Evolutionary conservation across 2,329 filamentous ascomycete species (phyloP).

Genomic region (Emergomyces orientalis): DNA sequence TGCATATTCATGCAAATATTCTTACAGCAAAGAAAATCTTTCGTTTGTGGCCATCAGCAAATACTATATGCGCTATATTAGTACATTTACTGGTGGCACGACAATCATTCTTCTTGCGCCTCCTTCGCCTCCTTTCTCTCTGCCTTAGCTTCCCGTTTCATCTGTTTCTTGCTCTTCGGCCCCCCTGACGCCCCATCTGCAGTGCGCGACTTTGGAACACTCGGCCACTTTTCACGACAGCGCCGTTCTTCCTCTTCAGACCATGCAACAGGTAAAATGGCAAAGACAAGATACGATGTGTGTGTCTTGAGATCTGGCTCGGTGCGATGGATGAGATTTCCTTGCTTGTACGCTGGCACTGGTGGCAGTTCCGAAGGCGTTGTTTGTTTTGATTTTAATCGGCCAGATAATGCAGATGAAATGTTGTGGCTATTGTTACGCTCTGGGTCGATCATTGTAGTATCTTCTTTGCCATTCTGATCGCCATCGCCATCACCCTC

Average conservation of each 20-base stretch:
- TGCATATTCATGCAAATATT: not conserved
- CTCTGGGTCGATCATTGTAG: not conserved
- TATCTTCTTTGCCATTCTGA: not conserved
- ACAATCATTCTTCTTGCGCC: not conserved
- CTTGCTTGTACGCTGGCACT: constrained; percentile 58
- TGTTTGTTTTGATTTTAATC: not conserved
- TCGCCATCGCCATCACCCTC: not conserved
- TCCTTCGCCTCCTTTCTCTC: constrained; percentile 16
- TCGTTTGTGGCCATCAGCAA: not conserved
- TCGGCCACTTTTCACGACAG: constrained; percentile 56
- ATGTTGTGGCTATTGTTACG: constrained; percentile 4
- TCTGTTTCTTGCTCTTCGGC: constrained; percentile 32
- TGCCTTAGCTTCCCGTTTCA: constrained; percentile 39
- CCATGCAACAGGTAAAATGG: constrained; percentile 80
- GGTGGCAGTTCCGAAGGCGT: constrained; percentile 10
- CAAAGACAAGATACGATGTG: constrained; percentile 95
- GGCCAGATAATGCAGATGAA: constrained; percentile 5
- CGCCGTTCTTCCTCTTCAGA: constrained; percentile 67
- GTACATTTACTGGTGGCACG: not conserved
- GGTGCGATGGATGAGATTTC: constrained; percentile 66
- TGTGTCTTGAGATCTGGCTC: constrained; percentile 91
- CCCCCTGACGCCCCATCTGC: constrained; percentile 12
- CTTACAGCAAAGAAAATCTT: not conserved
- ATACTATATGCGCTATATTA: not conserved
- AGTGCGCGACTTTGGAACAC: constrained; percentile 24